Percentiles rank a stretch among this genome's conserved stretches.
Evolutionary conservation across 2,329 filamentous ascomycete species (phyloP).

Genomic region (Aspergillus sp.): DNA sequence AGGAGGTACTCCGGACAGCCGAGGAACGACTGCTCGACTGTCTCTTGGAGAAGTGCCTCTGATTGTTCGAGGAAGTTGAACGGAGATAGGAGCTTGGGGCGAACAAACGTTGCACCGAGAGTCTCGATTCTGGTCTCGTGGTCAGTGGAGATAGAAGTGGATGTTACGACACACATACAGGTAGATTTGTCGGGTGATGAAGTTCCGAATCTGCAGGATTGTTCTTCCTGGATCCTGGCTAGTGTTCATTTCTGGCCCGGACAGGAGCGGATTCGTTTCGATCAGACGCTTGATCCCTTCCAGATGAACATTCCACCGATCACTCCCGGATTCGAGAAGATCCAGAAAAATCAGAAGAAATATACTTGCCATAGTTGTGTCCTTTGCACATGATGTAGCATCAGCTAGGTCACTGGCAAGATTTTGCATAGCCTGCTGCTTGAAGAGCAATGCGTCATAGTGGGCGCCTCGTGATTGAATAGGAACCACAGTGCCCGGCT

Average conservation of each 20-base stretch:
- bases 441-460: slow-evolving; percentile 31
- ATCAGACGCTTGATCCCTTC: slow-evolving; percentile 31
- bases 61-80: slow-evolving; percentile 14
- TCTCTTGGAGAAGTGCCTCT: slow-evolving; percentile 19
- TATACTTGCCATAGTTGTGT: slow-evolving; percentile 32
- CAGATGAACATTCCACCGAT: slow-evolving; percentile 33
- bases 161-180: slow-evolving; percentile 17
- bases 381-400: slow-evolving; percentile 12
- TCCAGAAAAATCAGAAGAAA: slow-evolving; percentile 34
- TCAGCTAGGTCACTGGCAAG: slow-evolving; percentile 22
- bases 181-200: slow-evolving; percentile 30
- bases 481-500: slow-evolving; percentile 4
- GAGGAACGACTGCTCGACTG: slow-evolving; percentile 33
- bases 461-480: slow-evolving; percentile 10
- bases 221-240: slow-evolving; percentile 24
- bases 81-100: slow-evolving; percentile 28
- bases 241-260: slow-evolving; percentile 7
- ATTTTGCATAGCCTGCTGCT: slow-evolving; percentile 32
- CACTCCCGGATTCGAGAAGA: slow-evolving; percentile 31
- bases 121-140: slow-evolving; percentile 17
- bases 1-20: slow-evolving; percentile 35
- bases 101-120: slow-evolving; percentile 31
- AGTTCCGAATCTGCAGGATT: slow-evolving; percentile 24
- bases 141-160: neutral
- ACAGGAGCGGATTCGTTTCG: slow-evolving; percentile 11